Base-by-base conservation (phyloP, 768 basidiomycete genomes). In the Candolleomyces efflorescens region DNA sequence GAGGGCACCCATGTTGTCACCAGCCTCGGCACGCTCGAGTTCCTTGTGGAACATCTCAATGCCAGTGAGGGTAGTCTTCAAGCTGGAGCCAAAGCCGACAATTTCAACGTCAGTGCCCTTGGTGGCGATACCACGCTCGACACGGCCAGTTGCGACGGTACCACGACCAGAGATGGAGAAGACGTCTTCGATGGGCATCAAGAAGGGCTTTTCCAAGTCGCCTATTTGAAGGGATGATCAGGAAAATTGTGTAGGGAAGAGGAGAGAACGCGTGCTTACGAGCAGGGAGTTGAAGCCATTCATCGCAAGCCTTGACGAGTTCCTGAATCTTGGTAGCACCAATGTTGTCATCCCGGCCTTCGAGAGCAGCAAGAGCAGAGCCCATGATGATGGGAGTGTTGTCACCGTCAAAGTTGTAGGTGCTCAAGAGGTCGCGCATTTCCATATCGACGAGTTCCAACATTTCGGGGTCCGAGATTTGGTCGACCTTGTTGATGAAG, bases 381-480 rank as follows among this genome's bases (percentile, higher is more conserved):
- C 97, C 97, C 90, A 93, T 94, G 68, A 98, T 72, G 66, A 99
- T 98, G n/a, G 97, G 97, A 0, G 97, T 98, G 65, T 88, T 82
- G 73, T 99, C 97, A 54, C 97, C 97, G 65, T 99, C 97, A 63
- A 90, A 99, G 66, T 93, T 91, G 78, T 98, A 98, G 13, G 85
- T 86, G 3, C 85, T 76, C 22, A 99, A 82, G 11, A 99, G 81
- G 69, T 99, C 97, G 59, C 97, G 88, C 87, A 99, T 99, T 82
- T 99, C 97, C 95, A 99, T 98, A 65, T 99, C 97, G 60, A 99
- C 97, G 59, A 99, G 89, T 78, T 97, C 94, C 56, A 98, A 78
- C 94, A 99, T 98, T 81, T 99, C 97, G 5, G 89, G 85, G 81
- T 99, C 97, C 60, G 89, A 84, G 59, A 98, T 90, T 78, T 89